A percentile compares a stretch with the other conserved stretches of the same genome.
These are phyloP conservation scores for Wolfiporia cocos DNA, from an alignment of 1,284 basidiomycete genomes.

Conservation along the genomic window DNA sequence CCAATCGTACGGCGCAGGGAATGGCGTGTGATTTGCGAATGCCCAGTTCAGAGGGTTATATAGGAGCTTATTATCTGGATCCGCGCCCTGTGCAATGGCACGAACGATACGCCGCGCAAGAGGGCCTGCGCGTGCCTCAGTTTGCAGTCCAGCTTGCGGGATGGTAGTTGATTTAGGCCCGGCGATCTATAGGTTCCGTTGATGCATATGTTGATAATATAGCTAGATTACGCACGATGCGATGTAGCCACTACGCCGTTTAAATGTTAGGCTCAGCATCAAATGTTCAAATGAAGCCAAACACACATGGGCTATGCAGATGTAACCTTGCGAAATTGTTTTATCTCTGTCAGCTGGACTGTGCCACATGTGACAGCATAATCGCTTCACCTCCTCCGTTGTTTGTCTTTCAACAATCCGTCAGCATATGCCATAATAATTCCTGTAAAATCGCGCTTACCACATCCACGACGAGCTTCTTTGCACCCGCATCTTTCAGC, in stretches of 20 bases:
- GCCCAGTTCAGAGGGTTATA: slow-evolving; percentile 48
- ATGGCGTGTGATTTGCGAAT: slow-evolving; percentile 42
- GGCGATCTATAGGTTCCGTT: slow-evolving; percentile 33
- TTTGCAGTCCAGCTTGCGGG: slow-evolving; percentile 54
- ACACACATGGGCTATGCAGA: slow-evolving; percentile 54
- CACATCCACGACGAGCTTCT: slow-evolving; percentile 51
- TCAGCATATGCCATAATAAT: neutral
- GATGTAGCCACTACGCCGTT: slow-evolving; percentile 47
- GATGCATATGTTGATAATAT: neutral
- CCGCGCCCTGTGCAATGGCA: slow-evolving; percentile 34
- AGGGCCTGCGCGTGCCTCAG: slow-evolving; percentile 41
- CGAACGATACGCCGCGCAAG: slow-evolving; percentile 46
- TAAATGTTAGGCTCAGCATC: neutral
- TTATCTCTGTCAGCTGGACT: too few relatives aligned
- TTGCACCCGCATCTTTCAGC: slow-evolving; percentile 44
- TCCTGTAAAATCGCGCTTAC: slow-evolving; percentile 16
- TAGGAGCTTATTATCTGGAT: slow-evolving; percentile 38
- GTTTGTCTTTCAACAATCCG: slow-evolving; percentile 35
- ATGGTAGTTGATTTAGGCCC: slow-evolving; percentile 46
- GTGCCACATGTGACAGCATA: too few relatives aligned
- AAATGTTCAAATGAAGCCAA: neutral
- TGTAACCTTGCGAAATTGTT: slow-evolving; percentile 44
- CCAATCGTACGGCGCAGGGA: slow-evolving; percentile 40
- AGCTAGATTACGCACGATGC: slow-evolving; percentile 37
- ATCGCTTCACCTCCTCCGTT: slow-evolving; percentile 49